phyloP scores from a whole-genome alignment of 192 early-diverging fungal species.

The Coemansia sp. region DNA sequence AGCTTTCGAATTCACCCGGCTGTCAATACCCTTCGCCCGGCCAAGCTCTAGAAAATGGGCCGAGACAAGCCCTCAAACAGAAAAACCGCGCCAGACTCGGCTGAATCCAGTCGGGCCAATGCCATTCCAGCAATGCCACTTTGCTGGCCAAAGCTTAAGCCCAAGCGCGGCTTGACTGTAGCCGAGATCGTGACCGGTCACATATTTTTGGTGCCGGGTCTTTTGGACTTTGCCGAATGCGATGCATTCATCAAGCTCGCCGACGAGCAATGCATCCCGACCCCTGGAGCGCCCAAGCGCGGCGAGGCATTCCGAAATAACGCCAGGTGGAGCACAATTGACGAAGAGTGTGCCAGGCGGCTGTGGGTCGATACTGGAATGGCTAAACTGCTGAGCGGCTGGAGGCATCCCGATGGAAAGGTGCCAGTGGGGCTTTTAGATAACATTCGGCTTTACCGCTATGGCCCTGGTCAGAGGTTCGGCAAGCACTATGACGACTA shows the following conservation, averaged over 20 bases:
- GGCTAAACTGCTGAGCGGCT: conserved; percentile 36
- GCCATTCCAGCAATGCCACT: neutral
- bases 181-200: conserved; percentile 39
- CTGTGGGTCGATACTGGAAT: conserved; percentile 55
- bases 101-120: neutral
- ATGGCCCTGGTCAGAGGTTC: conserved; percentile 59
- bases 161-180: conserved; percentile 26
- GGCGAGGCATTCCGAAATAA: conserved; percentile 64
- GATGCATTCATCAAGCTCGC: conserved; percentile 45
- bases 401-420: conserved; percentile 34
- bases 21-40: neutral
- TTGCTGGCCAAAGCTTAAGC: conserved; percentile 35
- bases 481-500: conserved; percentile 64
- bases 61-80: conserved; percentile 14
- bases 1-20: neutral
- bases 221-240: conserved; percentile 36
- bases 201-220: conserved; percentile 26
- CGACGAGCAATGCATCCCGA: conserved; percentile 29
- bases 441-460: conserved; percentile 62
- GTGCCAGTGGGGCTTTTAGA: conserved; percentile 53
- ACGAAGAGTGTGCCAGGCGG: conserved; percentile 45
- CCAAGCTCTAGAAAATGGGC: conserved; percentile 14
- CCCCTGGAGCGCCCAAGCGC: conserved; percentile 46
- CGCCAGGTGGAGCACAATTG: conserved; percentile 53
- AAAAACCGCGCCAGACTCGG: neutral